Evolutionary conservation across 2,329 filamentous ascomycete species (phyloP), one percentile per base, ranked within the genome.

Genomic region (Pezicula carpinea): DNA sequence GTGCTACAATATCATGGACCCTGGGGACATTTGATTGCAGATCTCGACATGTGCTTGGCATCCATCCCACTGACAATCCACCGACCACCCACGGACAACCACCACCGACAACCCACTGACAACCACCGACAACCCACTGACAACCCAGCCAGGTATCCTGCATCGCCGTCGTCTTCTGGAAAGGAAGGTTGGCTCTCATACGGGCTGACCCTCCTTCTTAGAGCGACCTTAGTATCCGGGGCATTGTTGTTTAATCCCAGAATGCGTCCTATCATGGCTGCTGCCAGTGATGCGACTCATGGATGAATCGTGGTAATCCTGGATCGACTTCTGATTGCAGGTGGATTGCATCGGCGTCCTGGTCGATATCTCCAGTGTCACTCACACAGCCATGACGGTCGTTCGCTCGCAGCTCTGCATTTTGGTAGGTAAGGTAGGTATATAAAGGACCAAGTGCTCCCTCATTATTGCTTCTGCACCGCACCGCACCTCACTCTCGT

Each of bases 381-480:
- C 14, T 32, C 14, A 35, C 33, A 35, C 3, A 15, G 18, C 14
- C 6, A 35, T 15, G 33, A 35, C 14, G 14, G n/a, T 14, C 7
- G 33, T 14, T 19, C 18, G 33, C 14, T 13, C 4, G 5, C n/a
- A 29, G 26, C 26, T 29, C 26, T 29, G 26, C 26, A 10, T 11
- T 11, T 38, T 43, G n/a, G n/a, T n/a, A n/a, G n/a, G n/a, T n/a
- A n/a, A n/a, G n/a, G n/a, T n/a, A n/a, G n/a, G 34, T 53, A 58
- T 58, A 59, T 58, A 52, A 51, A 43, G 43, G n/a, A 40, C 32
- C 17, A 39, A 31, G 42, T 23, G 34, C 34, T 44, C 44, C 44
- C 42, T 53, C 33, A 31, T 33, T 35, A 15, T 14, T 6, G 26
- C 46, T 48, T 29, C 26, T 29, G 26, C 13, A 29, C 22, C 22